Conservation (phyloP, 345 rosid genomes). For the Hibiscus trionum region DNA sequence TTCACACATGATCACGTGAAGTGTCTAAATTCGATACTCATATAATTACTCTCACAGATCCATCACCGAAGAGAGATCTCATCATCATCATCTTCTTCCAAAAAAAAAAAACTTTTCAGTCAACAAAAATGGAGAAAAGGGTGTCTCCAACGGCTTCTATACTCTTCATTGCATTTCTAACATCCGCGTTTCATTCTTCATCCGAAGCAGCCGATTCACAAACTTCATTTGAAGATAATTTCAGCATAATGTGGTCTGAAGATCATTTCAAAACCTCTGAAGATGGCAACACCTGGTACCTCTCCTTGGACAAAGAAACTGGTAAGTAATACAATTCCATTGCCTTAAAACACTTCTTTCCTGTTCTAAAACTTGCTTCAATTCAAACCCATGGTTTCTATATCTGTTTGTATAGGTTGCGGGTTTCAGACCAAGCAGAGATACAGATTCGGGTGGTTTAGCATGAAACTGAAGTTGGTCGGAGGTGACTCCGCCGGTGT, state of each 20-base stretch:
- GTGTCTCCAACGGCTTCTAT: conserved; percentile 28
- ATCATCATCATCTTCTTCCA: conserved; percentile 8
- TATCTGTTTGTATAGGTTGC: conserved; percentile 42
- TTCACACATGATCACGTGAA: background rate
- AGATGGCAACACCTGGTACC: conserved; percentile 96
- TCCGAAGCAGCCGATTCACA: conserved; percentile 31
- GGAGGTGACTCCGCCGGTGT: conserved; percentile 98
- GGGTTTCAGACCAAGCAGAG: conserved; percentile 92
- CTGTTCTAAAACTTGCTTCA: background rate
- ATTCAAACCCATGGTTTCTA: background rate
- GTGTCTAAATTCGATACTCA: conserved; percentile 3
- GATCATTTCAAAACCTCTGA: conserved; percentile 86
- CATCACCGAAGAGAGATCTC: conserved; percentile 11
- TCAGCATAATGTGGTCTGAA: conserved; percentile 91
- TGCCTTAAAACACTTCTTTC: background rate
- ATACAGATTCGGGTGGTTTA: conserved; percentile 96
- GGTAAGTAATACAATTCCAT: conserved; percentile 22
- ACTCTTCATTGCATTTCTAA: conserved; percentile 30
- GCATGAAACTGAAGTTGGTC: conserved; percentile 93
- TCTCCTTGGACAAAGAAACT: conserved; percentile 84
- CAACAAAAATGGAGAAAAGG: conserved; percentile 26
- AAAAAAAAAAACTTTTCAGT: background rate
- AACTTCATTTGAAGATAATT: conserved; percentile 67
- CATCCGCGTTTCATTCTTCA: conserved; percentile 18
- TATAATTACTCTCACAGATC: conserved; percentile 16